A percentile compares a stretch with the other conserved stretches of the same genome.
These are phyloP conservation scores for Mortierella hygrophila DNA, from an alignment of 192 early-diverging fungal genomes.

Conservation along the genomic window DNA sequence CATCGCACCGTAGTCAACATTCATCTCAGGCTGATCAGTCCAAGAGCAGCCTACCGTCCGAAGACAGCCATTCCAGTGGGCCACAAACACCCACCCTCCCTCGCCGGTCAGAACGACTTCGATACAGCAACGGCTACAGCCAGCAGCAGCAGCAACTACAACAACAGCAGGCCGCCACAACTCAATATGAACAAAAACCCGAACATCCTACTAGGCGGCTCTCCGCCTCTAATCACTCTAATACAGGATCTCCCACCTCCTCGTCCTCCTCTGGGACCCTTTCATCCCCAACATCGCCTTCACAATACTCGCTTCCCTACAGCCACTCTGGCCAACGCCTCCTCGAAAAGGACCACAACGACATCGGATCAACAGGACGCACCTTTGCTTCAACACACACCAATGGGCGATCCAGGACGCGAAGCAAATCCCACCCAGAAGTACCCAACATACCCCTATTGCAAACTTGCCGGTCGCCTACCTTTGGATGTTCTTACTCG, in stretches of 20 bases:
- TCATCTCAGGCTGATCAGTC: constrained; percentile 12
- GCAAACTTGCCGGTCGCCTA: constrained; percentile 31
- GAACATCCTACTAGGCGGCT: constrained; percentile 31
- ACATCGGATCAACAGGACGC: background rate
- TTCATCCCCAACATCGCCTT: constrained; percentile 39
- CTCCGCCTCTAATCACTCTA: constrained; percentile 34
- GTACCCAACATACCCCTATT: constrained; percentile 36
- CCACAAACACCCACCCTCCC: background rate
- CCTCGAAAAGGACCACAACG: constrained; percentile 12
- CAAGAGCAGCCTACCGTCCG: background rate
- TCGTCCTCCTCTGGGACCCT: constrained; percentile 4
- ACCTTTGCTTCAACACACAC: background rate
- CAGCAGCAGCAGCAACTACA: background rate
- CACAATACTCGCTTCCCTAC: constrained; percentile 43
- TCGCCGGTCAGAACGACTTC: constrained; percentile 32
- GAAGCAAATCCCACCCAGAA: constrained; percentile 51
- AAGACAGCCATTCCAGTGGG: background rate
- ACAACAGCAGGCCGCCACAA: constrained; percentile 7
- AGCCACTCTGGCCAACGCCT: constrained; percentile 16
- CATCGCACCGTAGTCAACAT: background rate
- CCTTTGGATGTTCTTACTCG: constrained; percentile 40
- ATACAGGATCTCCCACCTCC: constrained; percentile 14
- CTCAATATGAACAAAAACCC: constrained; percentile 1
- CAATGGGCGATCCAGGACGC: constrained; percentile 36
- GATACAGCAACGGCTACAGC: constrained; percentile 34